A percentile compares a stretch with the other conserved stretches of the same genome.
Evolutionary conservation across 2,329 filamentous ascomycete species (phyloP).

Genomic region (Hymenoscyphus albidus): DNA sequence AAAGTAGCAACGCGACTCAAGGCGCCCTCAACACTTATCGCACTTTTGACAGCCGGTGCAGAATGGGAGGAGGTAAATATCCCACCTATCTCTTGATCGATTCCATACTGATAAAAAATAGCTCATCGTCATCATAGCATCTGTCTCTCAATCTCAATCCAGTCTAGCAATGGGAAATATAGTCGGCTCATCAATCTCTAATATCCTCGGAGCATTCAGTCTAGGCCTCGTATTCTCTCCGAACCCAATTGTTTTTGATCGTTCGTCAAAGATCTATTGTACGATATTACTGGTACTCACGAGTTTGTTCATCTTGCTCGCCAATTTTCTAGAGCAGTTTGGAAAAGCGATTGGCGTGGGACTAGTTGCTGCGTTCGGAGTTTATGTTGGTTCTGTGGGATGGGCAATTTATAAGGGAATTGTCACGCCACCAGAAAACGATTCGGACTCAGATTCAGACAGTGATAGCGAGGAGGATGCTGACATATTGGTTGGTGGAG

Average conservation of each 20-base stretch:
- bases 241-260: constrained; percentile 40
- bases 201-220: constrained; percentile 53
- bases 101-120: constrained; percentile 22
- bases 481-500: constrained; percentile 22
- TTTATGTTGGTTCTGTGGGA: constrained; percentile 43
- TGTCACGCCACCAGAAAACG: constrained; percentile 38
- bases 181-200: constrained; percentile 51
- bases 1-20: constrained; percentile 43
- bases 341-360: constrained; percentile 27
- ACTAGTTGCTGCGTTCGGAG: constrained; percentile 41
- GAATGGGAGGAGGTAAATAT: constrained; percentile 52
- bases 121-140: constrained; percentile 47
- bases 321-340: not conserved
- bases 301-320: constrained; percentile 11
- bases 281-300: constrained; percentile 37
- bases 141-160: constrained; percentile 43
- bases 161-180: constrained; percentile 52
- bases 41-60: constrained; percentile 49
- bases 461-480: constrained; percentile 31
- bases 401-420: constrained; percentile 45
- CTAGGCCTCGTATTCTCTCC: constrained; percentile 46
- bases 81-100: not conserved
- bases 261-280: constrained; percentile 47
- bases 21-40: constrained; percentile 46
- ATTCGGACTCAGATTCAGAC: constrained; percentile 41